Evolutionary conservation across 2,329 filamentous ascomycete genomes (phyloP).

Genomic region (Clonostachys rhizophaga): DNA sequence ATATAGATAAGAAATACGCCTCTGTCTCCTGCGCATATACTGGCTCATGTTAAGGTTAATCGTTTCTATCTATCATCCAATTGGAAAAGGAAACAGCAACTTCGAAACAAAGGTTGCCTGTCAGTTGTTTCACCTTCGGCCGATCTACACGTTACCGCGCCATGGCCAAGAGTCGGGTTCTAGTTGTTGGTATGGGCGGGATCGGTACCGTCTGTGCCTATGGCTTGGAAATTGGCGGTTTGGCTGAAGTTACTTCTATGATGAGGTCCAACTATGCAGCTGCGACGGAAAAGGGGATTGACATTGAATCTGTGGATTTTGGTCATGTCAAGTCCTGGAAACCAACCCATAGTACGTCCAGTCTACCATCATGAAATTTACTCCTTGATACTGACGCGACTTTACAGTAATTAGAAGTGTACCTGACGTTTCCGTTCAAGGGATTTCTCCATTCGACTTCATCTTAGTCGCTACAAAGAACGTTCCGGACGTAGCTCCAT

Average conservation of each 20-base stretch:
- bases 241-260: slow-evolving; percentile 47
- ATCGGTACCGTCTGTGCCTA: slow-evolving; percentile 52
- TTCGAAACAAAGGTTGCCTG: no score
- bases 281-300: slow-evolving; percentile 41
- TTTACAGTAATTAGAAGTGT: background rate
- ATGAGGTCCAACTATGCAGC: slow-evolving; percentile 50
- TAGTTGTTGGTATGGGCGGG: slow-evolving; percentile 50
- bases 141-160: no score
- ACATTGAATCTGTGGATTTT: slow-evolving; percentile 50
- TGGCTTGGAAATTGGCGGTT: slow-evolving; percentile 42
- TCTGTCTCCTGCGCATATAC: no score
- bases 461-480: slow-evolving; percentile 56
- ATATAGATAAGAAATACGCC: no score
- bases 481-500: slow-evolving; percentile 45
- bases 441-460: slow-evolving; percentile 40
- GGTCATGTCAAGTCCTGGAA: slow-evolving; percentile 42
- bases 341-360: slow-evolving; percentile 29
- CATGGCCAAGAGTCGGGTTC: slow-evolving; percentile 22
- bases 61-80: no score
- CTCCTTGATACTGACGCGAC: background rate
- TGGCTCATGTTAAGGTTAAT: no score
- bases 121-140: no score
- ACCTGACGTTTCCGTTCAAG: background rate
- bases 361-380: background rate
- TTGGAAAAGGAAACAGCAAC: no score